Evolutionary conservation across 2,329 filamentous ascomycete species (phyloP), one percentile per base, ranked within the genome.

Genomic region (Epichloe scottii): DNA sequence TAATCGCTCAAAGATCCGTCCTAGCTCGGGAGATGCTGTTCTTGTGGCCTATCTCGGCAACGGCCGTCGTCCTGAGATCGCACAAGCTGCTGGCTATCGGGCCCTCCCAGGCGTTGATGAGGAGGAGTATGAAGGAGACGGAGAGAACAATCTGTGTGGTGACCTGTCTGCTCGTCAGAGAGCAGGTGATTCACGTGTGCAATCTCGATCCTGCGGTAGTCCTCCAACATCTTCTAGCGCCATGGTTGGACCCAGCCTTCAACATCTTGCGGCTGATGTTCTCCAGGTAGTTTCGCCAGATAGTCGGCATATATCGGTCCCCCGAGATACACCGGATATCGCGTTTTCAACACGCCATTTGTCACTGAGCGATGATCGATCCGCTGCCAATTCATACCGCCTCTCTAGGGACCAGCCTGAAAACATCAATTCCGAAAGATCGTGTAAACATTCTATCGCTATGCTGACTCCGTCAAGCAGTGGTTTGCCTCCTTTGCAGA

Each of bases 61-160:
- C 61, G 79, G 81, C 60, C 80, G 81, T 61, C 72, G 73, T 57
- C 81, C 78, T 48, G 82, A 89, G 48, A 77, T 88, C 60, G 82
- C 82, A 52, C 69, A 68, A 56, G 63, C 68, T 60, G 84, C 79
- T 52, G 76, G 74, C 55, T 68, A 70, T 55, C 63, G 73, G 56
- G 72, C 77, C 21, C 69, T 86, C 46, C 71, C 74, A 21, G 69
- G 67, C 2, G 71, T 69, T 51, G 62, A 66, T 50, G 67, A 70
- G 50, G 70, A 70, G 14, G 68, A 72, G 44, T 68, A 71, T 55
- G 70, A 38, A 4, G 33, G 26, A 4, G 23, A 17, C 14, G 47
- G 17, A 42, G 12, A 10, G 26, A 17, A 72, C 54, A 66, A 67
- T 42, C 63, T 59, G 39, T 54, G 8, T 12, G 14, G 8, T 21